Evolutionary conservation across 257 asterid species (phyloP).

Genomic region (Przewalskia tangutica): DNA sequence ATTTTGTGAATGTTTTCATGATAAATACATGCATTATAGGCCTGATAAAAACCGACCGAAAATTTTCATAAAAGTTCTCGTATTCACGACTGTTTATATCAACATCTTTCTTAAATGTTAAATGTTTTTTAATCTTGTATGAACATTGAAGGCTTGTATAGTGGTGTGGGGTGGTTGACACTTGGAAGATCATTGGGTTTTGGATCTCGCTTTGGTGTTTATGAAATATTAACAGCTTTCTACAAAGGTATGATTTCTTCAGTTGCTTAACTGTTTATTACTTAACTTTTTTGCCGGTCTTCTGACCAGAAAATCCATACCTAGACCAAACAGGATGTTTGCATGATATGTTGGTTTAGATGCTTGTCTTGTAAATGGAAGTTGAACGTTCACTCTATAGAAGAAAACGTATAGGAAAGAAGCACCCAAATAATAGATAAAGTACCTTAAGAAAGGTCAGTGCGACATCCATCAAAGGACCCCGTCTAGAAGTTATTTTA

Average conservation of each 20-base stretch:
- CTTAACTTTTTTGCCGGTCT: background rate
- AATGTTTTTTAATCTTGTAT: background rate
- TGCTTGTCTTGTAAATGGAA: background rate
- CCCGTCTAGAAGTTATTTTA: background rate
- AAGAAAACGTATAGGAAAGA: background rate
- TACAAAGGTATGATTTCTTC: conserved; percentile 45
- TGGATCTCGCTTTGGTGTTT: conserved; percentile 79
- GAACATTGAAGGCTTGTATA: conserved; percentile 47
- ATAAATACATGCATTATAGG: too few species aligned
- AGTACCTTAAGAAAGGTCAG: background rate
- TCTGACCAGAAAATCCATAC: background rate
- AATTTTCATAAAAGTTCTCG: too few species aligned
- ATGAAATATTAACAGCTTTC: conserved; percentile 73
- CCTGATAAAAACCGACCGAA: too few species aligned
- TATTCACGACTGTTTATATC: background rate
- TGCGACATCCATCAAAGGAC: background rate
- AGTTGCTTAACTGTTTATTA: background rate
- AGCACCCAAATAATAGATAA: background rate
- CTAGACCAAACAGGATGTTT: background rate
- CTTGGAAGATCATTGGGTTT: conserved; percentile 55
- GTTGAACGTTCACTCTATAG: background rate
- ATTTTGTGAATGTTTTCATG: too few species aligned
- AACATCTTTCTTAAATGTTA: background rate
- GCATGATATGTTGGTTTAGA: background rate
- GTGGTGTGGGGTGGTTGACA: conserved; percentile 62